Evolutionary conservation across 2,329 filamentous ascomycete genomes (phyloP).

Genomic region (Aspergillus fumigatus): DNA sequence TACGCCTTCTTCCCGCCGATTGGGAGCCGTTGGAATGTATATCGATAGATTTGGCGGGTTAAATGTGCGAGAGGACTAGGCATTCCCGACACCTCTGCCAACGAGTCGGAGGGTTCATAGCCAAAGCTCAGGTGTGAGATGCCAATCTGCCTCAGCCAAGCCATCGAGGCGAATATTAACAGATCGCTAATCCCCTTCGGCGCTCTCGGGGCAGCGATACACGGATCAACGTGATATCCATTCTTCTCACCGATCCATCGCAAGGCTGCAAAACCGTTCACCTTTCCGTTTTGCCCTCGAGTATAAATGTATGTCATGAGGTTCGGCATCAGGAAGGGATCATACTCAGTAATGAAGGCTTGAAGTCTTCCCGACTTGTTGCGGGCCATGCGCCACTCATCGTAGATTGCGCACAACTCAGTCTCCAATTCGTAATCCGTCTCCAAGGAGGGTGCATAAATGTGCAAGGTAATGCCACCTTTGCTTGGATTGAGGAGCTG

Average conservation of each 20-base stretch:
- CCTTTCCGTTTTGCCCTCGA: slow-evolving; percentile 20
- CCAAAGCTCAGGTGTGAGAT: slow-evolving; percentile 37
- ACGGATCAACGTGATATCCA: slow-evolving; percentile 43
- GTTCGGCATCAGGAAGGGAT: slow-evolving; percentile 30
- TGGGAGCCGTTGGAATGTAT: slow-evolving; percentile 29
- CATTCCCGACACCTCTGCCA: slow-evolving; percentile 33
- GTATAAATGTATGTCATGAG: slow-evolving; percentile 42
- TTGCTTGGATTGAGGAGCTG: background rate
- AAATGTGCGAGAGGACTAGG: slow-evolving; percentile 22
- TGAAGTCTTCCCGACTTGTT: slow-evolving; percentile 4
- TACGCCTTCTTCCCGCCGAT: slow-evolving; percentile 39
- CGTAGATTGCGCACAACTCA: background rate
- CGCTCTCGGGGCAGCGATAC: slow-evolving; percentile 30
- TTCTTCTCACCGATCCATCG: slow-evolving; percentile 32
- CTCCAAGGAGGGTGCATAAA: background rate
- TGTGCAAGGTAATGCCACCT: background rate
- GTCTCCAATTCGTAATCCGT: background rate
- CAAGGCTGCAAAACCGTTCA: slow-evolving; percentile 38
- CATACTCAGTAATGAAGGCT: background rate
- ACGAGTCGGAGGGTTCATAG: slow-evolving; percentile 32
- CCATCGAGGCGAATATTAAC: slow-evolving; percentile 36
- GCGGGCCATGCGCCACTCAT: background rate
- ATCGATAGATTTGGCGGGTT: slow-evolving; percentile 27
- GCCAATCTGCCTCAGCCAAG: slow-evolving; percentile 28
- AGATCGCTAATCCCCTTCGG: slow-evolving; percentile 38